Conservation (phyloP, 208 protist genomes). For the Vickermania spadyakhi region DNA sequence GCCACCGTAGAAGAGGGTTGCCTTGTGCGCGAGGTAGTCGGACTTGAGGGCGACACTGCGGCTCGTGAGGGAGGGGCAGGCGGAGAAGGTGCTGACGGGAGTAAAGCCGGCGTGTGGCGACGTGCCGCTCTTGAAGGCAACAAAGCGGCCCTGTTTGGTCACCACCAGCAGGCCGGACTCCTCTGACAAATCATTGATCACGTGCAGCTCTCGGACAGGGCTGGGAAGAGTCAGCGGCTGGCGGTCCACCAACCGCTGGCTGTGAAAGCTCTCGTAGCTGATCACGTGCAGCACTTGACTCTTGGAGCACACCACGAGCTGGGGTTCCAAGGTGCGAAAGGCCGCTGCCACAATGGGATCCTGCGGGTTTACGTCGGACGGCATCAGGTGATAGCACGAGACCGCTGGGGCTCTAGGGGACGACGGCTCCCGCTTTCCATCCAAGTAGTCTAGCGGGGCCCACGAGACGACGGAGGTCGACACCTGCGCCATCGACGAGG, state of each 20-base stretch:
- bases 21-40: constrained; percentile 57
- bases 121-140: constrained; percentile 61
- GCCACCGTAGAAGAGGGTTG: constrained; percentile 74
- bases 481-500: neutral
- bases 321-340: constrained; percentile 62
- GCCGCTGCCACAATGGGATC: constrained; percentile 57
- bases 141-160: constrained; percentile 68
- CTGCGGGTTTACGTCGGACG: constrained; percentile 33
- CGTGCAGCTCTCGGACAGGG: constrained; percentile 53
- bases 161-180: constrained; percentile 71
- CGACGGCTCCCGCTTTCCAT: neutral
- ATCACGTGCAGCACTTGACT: constrained; percentile 57
- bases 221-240: constrained; percentile 45
- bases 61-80: constrained; percentile 42
- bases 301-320: constrained; percentile 64
- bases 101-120: constrained; percentile 31
- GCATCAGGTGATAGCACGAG: constrained; percentile 17
- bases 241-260: constrained; percentile 43
- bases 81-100: constrained; percentile 70
- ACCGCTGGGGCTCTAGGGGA: neutral
- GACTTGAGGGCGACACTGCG: constrained; percentile 66
- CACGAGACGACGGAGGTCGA: neutral
- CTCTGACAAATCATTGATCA: constrained; percentile 84
- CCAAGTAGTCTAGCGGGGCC: neutral
- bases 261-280: constrained; percentile 72